phyloP scores from a whole-genome alignment of 106 monocot genomes.

The Dendrobium chrysotoxum region DNA sequence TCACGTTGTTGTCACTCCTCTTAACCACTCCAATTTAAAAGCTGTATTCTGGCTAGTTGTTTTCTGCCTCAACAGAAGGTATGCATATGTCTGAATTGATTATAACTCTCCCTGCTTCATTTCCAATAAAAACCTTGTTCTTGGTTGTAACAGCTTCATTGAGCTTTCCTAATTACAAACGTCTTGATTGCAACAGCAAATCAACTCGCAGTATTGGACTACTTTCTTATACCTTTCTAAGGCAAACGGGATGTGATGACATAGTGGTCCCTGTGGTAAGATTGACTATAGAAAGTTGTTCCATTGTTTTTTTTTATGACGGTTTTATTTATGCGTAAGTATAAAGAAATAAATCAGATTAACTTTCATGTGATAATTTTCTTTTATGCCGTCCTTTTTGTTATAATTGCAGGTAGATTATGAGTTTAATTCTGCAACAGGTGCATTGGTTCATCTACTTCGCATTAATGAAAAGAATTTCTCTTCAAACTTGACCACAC shows the following conservation, averaged over 20 bases:
- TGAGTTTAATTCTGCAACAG: slow-evolving; percentile 21
- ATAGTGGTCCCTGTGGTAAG: slow-evolving; percentile 54
- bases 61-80: too few species aligned
- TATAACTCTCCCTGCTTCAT: background rate
- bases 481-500: slow-evolving; percentile 27
- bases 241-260: slow-evolving; percentile 39
- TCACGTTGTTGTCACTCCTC: background rate
- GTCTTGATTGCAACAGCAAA: slow-evolving; percentile 6
- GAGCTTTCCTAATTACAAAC: background rate
- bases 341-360: background rate
- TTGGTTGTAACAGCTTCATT: background rate
- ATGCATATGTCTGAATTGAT: background rate
- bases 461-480: slow-evolving; percentile 20
- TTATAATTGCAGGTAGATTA: slow-evolving; percentile 44
- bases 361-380: slow-evolving; percentile 4
- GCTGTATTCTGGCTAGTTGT: too few species aligned
- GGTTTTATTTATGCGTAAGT: background rate
- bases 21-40: too few species aligned
- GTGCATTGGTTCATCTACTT: slow-evolving; percentile 11
- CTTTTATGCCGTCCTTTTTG: background rate
- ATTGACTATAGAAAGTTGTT: slow-evolving; percentile 4
- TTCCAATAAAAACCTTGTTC: background rate
- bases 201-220: slow-evolving; percentile 47
- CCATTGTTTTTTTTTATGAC: background rate
- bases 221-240: slow-evolving; percentile 65